These are phyloP conservation scores for Plectosphaerella sp. DNA, from an alignment of 2,329 filamentous ascomycete species.

Conservation along the genomic window DNA sequence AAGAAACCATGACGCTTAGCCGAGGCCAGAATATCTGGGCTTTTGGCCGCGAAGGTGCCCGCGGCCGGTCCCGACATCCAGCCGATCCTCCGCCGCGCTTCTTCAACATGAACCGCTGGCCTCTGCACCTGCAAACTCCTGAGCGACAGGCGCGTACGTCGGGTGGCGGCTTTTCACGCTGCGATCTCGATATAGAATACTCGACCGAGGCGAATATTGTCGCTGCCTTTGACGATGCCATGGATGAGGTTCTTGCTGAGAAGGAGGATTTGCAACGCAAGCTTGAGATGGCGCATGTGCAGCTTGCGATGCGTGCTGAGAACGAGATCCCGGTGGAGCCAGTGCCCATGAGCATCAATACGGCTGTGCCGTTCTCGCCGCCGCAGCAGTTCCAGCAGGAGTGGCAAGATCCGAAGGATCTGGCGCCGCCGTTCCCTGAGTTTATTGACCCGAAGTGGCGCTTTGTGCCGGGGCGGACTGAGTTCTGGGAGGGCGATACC, in stretches of 20 bases:
- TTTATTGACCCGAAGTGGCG: constrained; percentile 2
- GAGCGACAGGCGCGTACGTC: background rate
- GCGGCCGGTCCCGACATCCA: constrained; percentile 13
- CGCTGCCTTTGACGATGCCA: too few species aligned
- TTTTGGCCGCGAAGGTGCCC: constrained; percentile 19
- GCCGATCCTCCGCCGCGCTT: constrained; percentile 19
- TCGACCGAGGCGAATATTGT: too few species aligned
- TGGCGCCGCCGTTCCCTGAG: constrained; percentile 14
- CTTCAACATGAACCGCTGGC: constrained; percentile 46
- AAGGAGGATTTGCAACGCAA: too few species aligned
- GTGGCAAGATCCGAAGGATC: background rate
- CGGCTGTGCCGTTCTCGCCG: too few species aligned
- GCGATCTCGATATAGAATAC: too few species aligned
- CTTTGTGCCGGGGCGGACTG: constrained; percentile 17
- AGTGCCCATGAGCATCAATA: background rate
- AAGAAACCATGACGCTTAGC: constrained; percentile 11
- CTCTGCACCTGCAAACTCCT: constrained; percentile 30
- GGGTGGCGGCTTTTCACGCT: too few species aligned
- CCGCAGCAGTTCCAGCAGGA: background rate
- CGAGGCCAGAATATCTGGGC: constrained; percentile 29
- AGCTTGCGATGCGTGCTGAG: background rate
- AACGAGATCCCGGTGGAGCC: background rate
- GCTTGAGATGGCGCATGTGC: background rate
- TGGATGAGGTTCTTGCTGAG: too few species aligned
- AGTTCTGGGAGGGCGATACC: constrained; percentile 25